Evolutionary conservation across 352 stramenopile genomes (phyloP), one percentile per base, ranked within the genome.

Genomic region (Globisporangium uncinulatum): DNA sequence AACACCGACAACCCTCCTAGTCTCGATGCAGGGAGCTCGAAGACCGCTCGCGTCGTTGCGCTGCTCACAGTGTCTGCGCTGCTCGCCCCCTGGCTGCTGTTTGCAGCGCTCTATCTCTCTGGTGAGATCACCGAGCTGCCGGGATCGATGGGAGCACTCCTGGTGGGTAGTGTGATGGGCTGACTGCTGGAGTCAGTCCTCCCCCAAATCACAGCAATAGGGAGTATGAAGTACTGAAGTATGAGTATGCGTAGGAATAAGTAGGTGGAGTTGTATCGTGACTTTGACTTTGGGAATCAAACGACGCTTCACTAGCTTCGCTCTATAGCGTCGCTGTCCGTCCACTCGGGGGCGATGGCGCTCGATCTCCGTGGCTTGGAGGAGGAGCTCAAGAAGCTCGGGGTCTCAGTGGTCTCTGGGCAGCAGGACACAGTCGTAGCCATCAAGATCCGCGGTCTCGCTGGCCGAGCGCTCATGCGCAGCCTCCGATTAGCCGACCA

Each of bases 331-430:
- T n/a, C n/a, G n/a, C n/a, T n/a, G n/a, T n/a, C n/a, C n/a, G n/a
- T n/a, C n/a, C n/a, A n/a, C n/a, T n/a, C n/a, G n/a, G n/a, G n/a
- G n/a, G n/a, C n/a, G n/a, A n/a, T n/a, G n/a, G n/a, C n/a, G n/a
- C n/a, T 80, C 54, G 74, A 89, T 55, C 57, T 89, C 19, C 73
- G 68, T 20, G 60, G 58, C 8, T 60, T 95, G 34, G 81, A 95
- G 58, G 76, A 91, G 50, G 79, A 91, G 71, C 75, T 95, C 19
- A 87, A 90, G 56, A 89, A 86, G 57, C 65, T 93, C 13, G 85
- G 81, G 0, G 85, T 93, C 45, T 71, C 37, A 21, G 77, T 95
- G 55, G 72, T 91, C 13, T 92, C 80, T 0, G 78, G 81, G 31
- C 77, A 71, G 15, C 81, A 92, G 61, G 78, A 90, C 54, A 93